Conservation (phyloP, 192 early-diverging fungal species). For the Coemansia biformis region DNA sequence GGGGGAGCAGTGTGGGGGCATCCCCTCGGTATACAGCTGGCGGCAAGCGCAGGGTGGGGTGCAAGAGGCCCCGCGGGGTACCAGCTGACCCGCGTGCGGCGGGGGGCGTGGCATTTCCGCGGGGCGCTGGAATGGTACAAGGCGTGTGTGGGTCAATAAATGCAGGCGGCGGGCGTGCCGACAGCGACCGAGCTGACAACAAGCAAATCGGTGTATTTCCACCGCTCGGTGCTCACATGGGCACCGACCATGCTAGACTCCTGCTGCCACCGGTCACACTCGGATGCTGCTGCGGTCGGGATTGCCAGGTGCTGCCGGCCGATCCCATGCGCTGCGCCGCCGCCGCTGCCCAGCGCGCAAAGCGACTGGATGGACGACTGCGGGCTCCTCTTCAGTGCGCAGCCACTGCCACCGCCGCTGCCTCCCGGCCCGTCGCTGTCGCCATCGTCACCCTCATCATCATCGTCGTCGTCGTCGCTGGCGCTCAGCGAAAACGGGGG, state of each 20-base stretch:
- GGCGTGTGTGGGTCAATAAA: constrained; percentile 5
- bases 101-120: too few species aligned
- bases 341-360: constrained; percentile 1
- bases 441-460: neutral
- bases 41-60: too few species aligned
- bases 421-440: neutral
- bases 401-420: neutral
- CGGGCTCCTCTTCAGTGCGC: constrained; percentile 22
- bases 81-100: too few species aligned
- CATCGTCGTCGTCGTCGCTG: constrained; percentile 10
- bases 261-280: neutral
- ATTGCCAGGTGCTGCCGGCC: neutral
- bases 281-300: neutral
- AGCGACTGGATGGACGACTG: constrained; percentile 16
- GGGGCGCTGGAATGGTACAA: too few species aligned
- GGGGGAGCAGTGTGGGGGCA: too few species aligned
- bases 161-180: constrained; percentile 8
- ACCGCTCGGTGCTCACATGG: constrained; percentile 3
- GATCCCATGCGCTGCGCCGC: neutral
- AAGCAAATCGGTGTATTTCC: constrained; percentile 16
- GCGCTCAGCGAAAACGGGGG: neutral
- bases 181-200: neutral
- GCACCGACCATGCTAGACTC: too few species aligned
- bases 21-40: too few species aligned
- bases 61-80: too few species aligned